These are phyloP conservation scores for Fusarium equiseti DNA, from an alignment of 2,329 filamentous ascomycete genomes.

Conservation along the genomic window DNA sequence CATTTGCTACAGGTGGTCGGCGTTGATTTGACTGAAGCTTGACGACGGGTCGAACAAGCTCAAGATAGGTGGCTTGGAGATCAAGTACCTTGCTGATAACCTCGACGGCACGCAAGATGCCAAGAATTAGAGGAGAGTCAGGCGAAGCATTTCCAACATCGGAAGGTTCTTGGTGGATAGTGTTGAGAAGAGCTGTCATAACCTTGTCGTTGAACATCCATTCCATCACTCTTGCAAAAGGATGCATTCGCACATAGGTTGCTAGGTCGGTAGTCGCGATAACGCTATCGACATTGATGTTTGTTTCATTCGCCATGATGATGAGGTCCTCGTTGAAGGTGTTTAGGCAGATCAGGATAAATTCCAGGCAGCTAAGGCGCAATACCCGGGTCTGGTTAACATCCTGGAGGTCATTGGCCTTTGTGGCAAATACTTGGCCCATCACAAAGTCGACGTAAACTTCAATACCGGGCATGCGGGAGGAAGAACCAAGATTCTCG, in stretches of 20 bases:
- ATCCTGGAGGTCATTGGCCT: constrained; percentile 73
- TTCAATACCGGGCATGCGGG: constrained; percentile 85
- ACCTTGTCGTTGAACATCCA: constrained; percentile 97
- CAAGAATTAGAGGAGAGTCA: constrained; percentile 84
- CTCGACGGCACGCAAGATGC: constrained; percentile 83
- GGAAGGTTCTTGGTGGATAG: constrained; percentile 79
- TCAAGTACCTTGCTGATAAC: constrained; percentile 86
- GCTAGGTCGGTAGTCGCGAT: constrained; percentile 81
- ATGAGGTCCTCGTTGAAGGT: constrained; percentile 97
- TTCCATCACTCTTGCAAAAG: constrained; percentile 95
- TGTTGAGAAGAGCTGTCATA: constrained; percentile 80
- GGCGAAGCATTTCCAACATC: constrained; percentile 79
- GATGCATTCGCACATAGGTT: constrained; percentile 87
- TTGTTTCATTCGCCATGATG: constrained; percentile 83
- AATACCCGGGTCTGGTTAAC: constrained; percentile 78
- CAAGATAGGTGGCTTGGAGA: constrained; percentile 89
- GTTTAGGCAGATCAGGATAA: constrained; percentile 80
- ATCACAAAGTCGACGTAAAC: constrained; percentile 93
- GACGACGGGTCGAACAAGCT: constrained; percentile 85
- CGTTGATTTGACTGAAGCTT: constrained; percentile 73
- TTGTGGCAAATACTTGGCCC: constrained; percentile 79
- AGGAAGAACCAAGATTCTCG: constrained; percentile 81
- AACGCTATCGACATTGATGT: constrained; percentile 78
- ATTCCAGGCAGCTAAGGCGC: constrained; percentile 84
- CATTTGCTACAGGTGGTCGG: constrained; percentile 70